Evolutionary conservation across 495 filamentous ascomycete genomes (phyloP).

Genomic region (Aspergillus mulundensis): DNA sequence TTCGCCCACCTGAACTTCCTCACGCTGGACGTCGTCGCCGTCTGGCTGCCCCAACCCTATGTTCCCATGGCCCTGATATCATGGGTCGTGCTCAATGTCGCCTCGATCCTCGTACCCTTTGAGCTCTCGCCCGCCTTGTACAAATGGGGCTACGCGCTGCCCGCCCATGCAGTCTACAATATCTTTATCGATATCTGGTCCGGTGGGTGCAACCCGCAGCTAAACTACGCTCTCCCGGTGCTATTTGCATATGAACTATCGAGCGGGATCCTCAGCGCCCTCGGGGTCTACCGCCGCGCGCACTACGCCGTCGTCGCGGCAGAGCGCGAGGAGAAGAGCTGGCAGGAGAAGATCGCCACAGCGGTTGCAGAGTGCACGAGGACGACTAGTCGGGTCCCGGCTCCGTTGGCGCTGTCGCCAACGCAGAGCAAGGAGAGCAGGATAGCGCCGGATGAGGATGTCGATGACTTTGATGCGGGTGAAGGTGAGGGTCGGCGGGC

Average conservation of each 20-base stretch:
- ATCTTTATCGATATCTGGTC: conserved; percentile 20
- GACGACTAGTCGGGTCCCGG: background rate
- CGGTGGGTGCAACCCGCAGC: conserved; percentile 9
- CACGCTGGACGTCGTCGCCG: conserved; percentile 42
- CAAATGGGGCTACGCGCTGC: conserved; percentile 25
- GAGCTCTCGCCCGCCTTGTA: conserved; percentile 45
- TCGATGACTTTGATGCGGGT: too few relatives aligned
- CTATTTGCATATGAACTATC: conserved; percentile 27
- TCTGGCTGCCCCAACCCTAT: conserved; percentile 38
- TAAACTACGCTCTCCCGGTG: conserved; percentile 3
- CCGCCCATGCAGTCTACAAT: conserved; percentile 20
- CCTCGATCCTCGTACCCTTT: conserved; percentile 45
- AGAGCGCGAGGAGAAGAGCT: conserved; percentile 26
- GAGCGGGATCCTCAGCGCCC: conserved; percentile 20
- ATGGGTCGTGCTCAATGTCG: conserved; percentile 48
- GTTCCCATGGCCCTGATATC: conserved; percentile 45
- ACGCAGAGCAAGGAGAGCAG: background rate
- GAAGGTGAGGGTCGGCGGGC: too few relatives aligned
- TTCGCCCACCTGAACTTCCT: conserved; percentile 50
- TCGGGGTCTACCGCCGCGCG: conserved; percentile 41
- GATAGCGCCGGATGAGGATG: background rate
- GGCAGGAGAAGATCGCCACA: conserved; percentile 23
- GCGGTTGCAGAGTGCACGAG: conserved; percentile 14
- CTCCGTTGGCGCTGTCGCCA: background rate
- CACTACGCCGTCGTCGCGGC: conserved; percentile 34